A percentile compares a stretch with the other conserved stretches of the same genome.
Evolutionary conservation across 75 land plant species (phyloP).

Genomic region (Gnetum montanum): DNA sequence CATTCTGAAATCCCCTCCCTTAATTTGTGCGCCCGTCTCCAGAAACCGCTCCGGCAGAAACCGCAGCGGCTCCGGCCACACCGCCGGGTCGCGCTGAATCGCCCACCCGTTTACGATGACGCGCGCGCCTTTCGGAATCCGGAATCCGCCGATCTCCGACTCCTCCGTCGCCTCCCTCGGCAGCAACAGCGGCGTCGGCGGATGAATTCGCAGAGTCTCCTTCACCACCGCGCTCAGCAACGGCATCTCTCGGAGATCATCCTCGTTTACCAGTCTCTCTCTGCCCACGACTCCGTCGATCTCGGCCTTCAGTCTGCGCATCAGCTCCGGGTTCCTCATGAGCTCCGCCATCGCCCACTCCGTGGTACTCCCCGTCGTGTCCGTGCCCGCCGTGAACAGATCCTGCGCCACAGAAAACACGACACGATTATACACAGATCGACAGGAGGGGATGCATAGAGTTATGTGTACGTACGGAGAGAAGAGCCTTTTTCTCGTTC

Average conservation of each 20-base stretch:
- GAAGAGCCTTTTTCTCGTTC: neutral
- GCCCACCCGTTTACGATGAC: neutral
- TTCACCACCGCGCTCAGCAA: slow-evolving; percentile 30
- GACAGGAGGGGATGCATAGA: neutral
- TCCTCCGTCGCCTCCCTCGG: slow-evolving; percentile 23
- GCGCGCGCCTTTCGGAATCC: neutral
- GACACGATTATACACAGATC: neutral
- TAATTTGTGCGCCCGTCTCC: neutral
- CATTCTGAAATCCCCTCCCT: slow-evolving; percentile 13
- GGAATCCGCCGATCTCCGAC: neutral
- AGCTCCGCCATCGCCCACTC: slow-evolving; percentile 43
- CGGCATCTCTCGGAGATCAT: slow-evolving; percentile 12
- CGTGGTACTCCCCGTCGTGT: slow-evolving; percentile 17
- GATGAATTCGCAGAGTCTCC: slow-evolving; percentile 32
- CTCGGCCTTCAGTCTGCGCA: slow-evolving; percentile 29
- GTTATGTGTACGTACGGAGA: neutral
- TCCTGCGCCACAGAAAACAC: neutral
- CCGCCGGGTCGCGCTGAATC: slow-evolving; percentile 18
- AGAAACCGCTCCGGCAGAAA: neutral
- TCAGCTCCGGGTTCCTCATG: slow-evolving; percentile 23
- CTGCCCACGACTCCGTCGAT: slow-evolving; percentile 12
- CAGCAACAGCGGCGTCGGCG: slow-evolving; percentile 26
- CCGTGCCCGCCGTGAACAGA: slow-evolving; percentile 10
- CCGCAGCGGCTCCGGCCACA: slow-evolving; percentile 27
- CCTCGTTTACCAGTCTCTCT: slow-evolving; percentile 17